Conservation (phyloP, 345 rosid genomes). For the Linum usitatissimum region DNA sequence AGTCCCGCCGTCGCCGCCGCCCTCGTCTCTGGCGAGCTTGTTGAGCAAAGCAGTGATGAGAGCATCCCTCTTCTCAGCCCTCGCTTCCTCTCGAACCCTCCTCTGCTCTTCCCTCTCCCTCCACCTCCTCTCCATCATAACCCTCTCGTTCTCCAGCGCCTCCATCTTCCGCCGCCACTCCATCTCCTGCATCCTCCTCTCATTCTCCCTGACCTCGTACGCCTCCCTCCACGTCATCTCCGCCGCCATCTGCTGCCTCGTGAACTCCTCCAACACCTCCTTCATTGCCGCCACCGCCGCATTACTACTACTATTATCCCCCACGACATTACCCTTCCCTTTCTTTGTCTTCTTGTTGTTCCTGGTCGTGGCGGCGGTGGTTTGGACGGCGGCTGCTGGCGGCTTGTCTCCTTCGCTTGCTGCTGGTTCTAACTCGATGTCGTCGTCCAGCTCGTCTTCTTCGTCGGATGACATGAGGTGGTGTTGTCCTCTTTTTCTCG, state of each 20-base stretch:
- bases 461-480: slow-evolving; percentile 56
- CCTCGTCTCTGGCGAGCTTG: slow-evolving; percentile 52
- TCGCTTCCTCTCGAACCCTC: slow-evolving; percentile 69
- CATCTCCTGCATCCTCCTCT: slow-evolving; percentile 63
- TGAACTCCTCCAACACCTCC: slow-evolving; percentile 60
- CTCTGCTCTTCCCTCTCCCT: slow-evolving; percentile 92
- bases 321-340: slow-evolving; percentile 11
- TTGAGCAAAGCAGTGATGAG: slow-evolving; percentile 66
- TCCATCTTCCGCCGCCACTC: slow-evolving; percentile 90
- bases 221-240: slow-evolving; percentile 87
- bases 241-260: slow-evolving; percentile 69
- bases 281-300: slow-evolving; percentile 14
- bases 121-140: slow-evolving; percentile 72
- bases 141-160: slow-evolving; percentile 75
- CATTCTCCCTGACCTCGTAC: slow-evolving; percentile 59
- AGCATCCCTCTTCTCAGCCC: slow-evolving; percentile 89
- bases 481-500: slow-evolving; percentile 40
- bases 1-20: background rate
- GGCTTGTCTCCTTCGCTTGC: slow-evolving; percentile 20
- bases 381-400: background rate
- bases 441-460: slow-evolving; percentile 50
- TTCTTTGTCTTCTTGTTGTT: slow-evolving; percentile 38
- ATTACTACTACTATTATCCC: slow-evolving; percentile 6
- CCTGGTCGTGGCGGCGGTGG: slow-evolving; percentile 7
- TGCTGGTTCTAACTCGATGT: slow-evolving; percentile 24